Conservation (phyloP, 2,329 filamentous ascomycete genomes). For the Fusarium decemcellulare region DNA sequence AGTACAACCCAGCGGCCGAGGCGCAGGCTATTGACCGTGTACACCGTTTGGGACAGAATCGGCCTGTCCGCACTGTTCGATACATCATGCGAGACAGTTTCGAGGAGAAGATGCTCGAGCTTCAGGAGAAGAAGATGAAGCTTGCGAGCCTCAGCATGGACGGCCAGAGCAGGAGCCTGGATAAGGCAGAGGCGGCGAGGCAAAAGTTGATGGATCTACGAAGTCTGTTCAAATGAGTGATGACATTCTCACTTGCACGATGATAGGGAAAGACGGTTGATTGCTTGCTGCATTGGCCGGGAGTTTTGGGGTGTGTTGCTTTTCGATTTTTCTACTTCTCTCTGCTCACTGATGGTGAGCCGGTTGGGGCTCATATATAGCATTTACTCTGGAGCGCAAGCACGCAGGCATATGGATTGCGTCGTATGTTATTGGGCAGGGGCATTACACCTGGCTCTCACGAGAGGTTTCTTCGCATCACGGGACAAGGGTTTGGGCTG, state of each 20-base stretch:
- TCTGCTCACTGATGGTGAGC: conserved; percentile 43
- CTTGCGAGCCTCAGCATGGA: conserved; percentile 91
- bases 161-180: conserved; percentile 65
- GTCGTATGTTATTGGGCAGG: conserved; percentile 28
- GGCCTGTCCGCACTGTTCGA: conserved; percentile 87
- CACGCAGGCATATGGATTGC: conserved; percentile 35
- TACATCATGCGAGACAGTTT: conserved; percentile 94
- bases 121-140: conserved; percentile 94
- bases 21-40: conserved; percentile 96
- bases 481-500: conserved; percentile 21
- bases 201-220: conserved; percentile 72
- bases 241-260: conserved; percentile 24
- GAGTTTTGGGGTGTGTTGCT: conserved; percentile 38
- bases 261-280: conserved; percentile 24
- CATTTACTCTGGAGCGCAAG: conserved; percentile 32
- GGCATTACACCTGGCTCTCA: conserved; percentile 47
- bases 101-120: conserved; percentile 90
- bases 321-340: conserved; percentile 46
- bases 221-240: conserved; percentile 68
- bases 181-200: conserved; percentile 70
- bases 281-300: conserved; percentile 32
- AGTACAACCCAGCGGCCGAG: conserved; percentile 96
- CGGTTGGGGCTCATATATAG: conserved; percentile 30
- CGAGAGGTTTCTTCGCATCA: conserved; percentile 45
- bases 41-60: conserved; percentile 89